These are phyloP conservation scores for Salix udensis DNA, from an alignment of 345 rosid species.

Conservation along the genomic window DNA sequence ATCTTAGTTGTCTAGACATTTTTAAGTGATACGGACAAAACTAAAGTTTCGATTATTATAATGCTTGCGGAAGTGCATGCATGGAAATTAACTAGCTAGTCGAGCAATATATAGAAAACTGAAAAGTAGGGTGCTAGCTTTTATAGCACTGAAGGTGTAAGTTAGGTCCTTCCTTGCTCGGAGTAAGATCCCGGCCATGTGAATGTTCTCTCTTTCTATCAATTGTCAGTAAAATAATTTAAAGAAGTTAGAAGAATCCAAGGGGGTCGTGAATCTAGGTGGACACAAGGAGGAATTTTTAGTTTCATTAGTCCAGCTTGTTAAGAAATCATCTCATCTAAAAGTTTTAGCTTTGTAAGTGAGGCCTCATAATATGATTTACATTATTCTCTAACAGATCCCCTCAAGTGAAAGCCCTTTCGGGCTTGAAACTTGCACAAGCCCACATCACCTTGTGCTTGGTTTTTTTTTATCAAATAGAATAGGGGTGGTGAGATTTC, in stretches of 20 bases:
- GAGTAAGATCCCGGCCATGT: background rate
- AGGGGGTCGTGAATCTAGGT: background rate
- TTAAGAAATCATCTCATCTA: too few species aligned
- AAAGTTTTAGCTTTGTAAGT: too few species aligned
- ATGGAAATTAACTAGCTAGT: background rate
- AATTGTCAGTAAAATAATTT: background rate
- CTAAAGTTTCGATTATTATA: background rate
- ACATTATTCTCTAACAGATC: too few species aligned
- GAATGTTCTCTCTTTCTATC: background rate
- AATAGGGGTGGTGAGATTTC: too few species aligned
- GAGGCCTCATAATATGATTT: too few species aligned
- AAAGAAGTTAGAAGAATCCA: background rate
- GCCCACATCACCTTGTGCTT: too few species aligned
- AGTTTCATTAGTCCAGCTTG: background rate
- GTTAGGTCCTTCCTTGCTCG: background rate
- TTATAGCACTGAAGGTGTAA: background rate
- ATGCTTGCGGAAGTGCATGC: background rate
- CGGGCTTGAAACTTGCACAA: too few species aligned
- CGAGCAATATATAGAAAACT: background rate
- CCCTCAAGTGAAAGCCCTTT: too few species aligned
- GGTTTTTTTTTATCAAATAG: too few species aligned
- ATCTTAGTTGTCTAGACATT: background rate
- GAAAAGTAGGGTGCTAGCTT: background rate
- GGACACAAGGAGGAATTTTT: background rate
- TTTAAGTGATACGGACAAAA: background rate